Evolutionary conservation across 306 rosid genomes (phyloP).

Genomic region (Corylus heterophylla): DNA sequence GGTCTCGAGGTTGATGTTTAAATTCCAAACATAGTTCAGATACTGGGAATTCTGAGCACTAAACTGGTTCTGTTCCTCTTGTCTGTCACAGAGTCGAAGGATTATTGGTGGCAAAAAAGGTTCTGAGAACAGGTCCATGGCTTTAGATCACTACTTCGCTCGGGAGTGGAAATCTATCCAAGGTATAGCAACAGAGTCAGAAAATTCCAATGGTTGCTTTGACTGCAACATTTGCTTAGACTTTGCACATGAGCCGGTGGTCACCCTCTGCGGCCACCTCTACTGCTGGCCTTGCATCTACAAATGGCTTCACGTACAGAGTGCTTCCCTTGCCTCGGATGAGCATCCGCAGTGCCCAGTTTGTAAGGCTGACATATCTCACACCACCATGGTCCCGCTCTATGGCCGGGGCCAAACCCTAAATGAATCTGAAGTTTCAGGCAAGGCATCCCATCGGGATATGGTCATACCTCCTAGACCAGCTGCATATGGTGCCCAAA

Average conservation of each 20-base stretch:
- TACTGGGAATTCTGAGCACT: conserved; percentile 9
- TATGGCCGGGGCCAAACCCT: conserved; percentile 67
- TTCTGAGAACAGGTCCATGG: conserved; percentile 48
- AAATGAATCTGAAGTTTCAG: conserved; percentile 32
- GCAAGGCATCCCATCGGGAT: conserved; percentile 35
- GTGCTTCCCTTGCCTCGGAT: conserved; percentile 65
- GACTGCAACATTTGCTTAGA: conserved; percentile 97
- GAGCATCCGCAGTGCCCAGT: conserved; percentile 94
- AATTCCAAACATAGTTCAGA: neutral
- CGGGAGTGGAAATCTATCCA: conserved; percentile 54
- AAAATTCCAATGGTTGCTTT: conserved; percentile 49
- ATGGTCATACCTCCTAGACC: conserved; percentile 77
- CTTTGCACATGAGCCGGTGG: conserved; percentile 76
- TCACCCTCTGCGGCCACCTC: conserved; percentile 92
- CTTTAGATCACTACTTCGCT: conserved; percentile 49
- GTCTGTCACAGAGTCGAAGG: conserved; percentile 33
- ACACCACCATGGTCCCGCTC: conserved; percentile 77
- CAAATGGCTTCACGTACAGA: conserved; percentile 82
- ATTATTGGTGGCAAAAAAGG: conserved; percentile 9
- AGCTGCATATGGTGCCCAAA: conserved; percentile 52
- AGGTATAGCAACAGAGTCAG: conserved; percentile 44
- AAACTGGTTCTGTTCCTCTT: conserved; percentile 31
- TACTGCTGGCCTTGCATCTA: conserved; percentile 99
- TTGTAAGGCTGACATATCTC: conserved; percentile 82
- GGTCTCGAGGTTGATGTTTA: too few relatives aligned